Evolutionary conservation across 176 grass and related monocot genomes (phyloP).

Genomic region (Hsuehochloa calcarea): DNA sequence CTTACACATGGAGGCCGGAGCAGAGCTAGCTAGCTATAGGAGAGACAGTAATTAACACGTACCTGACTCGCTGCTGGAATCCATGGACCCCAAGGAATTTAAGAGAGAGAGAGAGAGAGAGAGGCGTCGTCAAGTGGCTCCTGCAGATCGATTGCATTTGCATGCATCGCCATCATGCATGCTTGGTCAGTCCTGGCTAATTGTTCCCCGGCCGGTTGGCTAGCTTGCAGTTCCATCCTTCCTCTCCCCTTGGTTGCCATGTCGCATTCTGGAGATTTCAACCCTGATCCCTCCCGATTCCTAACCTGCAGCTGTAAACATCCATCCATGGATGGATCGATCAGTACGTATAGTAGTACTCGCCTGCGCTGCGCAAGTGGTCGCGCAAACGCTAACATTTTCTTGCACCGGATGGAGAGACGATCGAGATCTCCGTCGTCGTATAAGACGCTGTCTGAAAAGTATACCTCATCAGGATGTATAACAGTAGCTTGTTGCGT

Average conservation of each 20-base stretch:
- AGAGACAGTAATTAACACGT: background rate
- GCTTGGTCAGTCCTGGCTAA: background rate
- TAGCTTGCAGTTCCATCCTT: background rate
- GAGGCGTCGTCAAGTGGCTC: background rate
- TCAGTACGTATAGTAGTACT: background rate
- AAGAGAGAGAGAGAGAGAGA: background rate
- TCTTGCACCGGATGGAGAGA: background rate
- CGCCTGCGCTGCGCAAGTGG: background rate
- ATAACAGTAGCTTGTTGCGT: background rate
- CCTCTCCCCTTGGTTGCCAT: background rate
- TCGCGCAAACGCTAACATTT: background rate
- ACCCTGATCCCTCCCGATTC: background rate
- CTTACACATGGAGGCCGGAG: background rate
- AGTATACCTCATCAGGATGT: background rate
- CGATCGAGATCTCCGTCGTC: background rate
- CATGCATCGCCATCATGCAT: background rate
- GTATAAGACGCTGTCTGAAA: background rate
- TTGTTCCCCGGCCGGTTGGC: background rate
- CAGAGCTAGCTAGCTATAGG: background rate
- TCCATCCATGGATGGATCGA: background rate
- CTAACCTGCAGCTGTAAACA: slow-evolving; percentile 10
- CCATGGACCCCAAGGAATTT: background rate
- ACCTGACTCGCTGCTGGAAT: background rate
- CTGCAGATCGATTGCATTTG: background rate
- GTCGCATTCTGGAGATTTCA: slow-evolving; percentile 2